A percentile compares a stretch with the other conserved stretches of the same genome.
Evolutionary conservation across 2,329 filamentous ascomycete genomes (phyloP).

Genomic region (Beauveria brongniartii): DNA sequence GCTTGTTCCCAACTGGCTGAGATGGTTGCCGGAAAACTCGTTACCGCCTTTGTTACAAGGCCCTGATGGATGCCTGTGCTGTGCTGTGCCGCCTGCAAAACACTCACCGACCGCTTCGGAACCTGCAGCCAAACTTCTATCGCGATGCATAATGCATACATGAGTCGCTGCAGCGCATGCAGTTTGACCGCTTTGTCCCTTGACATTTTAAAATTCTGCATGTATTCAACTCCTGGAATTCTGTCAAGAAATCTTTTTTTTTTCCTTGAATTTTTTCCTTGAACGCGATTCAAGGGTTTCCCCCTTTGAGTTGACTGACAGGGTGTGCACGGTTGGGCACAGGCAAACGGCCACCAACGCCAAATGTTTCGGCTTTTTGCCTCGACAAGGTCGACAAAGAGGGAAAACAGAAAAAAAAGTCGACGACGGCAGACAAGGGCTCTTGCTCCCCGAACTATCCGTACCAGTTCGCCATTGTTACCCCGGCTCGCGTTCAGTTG

Average conservation of each 20-base stretch:
- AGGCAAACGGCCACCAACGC: background rate
- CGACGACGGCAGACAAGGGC: conserved; percentile 1
- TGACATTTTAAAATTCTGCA: background rate
- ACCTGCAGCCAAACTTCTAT: background rate
- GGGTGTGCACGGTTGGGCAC: conserved; percentile 3
- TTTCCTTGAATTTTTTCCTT: background rate
- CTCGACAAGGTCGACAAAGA: background rate
- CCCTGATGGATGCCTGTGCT: background rate
- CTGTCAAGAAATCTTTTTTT: background rate
- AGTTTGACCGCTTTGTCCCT: conserved; percentile 1
- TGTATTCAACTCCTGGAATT: background rate
- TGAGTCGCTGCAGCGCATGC: background rate
- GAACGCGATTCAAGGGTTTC: background rate
- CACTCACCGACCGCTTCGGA: background rate
- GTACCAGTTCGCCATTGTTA: no score
- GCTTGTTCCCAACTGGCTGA: background rate
- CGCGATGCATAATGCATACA: background rate
- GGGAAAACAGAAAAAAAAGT: background rate
- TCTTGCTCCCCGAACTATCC: background rate
- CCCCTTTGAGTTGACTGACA: background rate
- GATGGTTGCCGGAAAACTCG: background rate
- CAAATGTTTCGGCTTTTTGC: background rate
- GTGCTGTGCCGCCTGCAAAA: background rate
- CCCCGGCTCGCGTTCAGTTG: background rate
- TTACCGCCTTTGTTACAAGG: conserved; percentile 6